A percentile compares a stretch with the other conserved stretches of the same genome.
Conservation (phyloP, 345 rosid species). For the Moringa oleifera region DNA sequence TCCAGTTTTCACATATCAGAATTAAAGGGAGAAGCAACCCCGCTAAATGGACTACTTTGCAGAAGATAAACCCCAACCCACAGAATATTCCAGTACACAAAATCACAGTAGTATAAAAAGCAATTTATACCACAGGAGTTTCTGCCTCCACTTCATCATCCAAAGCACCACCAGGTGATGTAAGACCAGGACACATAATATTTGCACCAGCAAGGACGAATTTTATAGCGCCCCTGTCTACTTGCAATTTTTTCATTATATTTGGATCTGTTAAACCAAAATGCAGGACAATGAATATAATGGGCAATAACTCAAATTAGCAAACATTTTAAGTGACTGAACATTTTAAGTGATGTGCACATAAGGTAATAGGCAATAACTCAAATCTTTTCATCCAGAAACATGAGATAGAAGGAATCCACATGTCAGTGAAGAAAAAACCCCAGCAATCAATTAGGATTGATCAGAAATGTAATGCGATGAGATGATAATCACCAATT, state of each 20-base stretch:
- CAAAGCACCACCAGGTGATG: conserved; percentile 93
- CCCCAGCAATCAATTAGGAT: not conserved
- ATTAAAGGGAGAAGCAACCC: no score
- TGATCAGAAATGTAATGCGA: not conserved
- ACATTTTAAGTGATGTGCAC: no score
- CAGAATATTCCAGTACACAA: no score
- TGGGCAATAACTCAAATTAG: not conserved
- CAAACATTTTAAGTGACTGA: not conserved
- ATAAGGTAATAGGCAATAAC: no score
- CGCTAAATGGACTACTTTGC: not conserved
- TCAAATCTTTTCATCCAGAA: not conserved
- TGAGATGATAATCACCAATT: conserved; percentile 4
- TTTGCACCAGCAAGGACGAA: conserved; percentile 98
- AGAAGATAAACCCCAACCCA: not conserved
- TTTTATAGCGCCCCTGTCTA: conserved; percentile 95
- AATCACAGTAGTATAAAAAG: not conserved
- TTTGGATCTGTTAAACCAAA: conserved; percentile 58
- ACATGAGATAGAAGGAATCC: not conserved
- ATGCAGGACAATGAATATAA: conserved; percentile 2
- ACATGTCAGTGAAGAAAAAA: not conserved
- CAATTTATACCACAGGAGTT: conserved; percentile 77
- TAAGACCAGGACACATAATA: conserved; percentile 99
- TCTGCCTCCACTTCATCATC: conserved; percentile 90
- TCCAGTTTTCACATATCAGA: conserved; percentile 13
- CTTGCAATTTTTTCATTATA: conserved; percentile 93